phyloP scores from a whole-genome alignment of 2,329 filamentous ascomycete species.

The Zasmidium citrigriseum region DNA sequence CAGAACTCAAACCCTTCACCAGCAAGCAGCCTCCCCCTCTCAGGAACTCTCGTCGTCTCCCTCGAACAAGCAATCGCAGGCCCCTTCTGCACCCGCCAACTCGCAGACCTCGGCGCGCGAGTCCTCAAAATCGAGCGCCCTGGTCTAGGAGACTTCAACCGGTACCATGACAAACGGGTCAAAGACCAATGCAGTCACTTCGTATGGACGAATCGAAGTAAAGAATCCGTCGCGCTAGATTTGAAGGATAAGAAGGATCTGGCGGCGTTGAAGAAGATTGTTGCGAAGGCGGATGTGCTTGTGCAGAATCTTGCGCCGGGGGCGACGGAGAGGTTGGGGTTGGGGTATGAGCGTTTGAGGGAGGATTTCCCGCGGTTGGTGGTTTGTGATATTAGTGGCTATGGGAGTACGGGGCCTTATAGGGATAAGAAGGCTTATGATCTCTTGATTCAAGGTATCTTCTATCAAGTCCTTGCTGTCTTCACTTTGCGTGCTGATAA shows the following conservation, averaged over 20 bases:
- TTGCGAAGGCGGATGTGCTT: conserved; percentile 80
- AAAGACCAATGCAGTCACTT: conserved; percentile 29
- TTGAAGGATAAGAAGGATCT: conserved; percentile 83
- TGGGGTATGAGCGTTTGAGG: conserved; percentile 79
- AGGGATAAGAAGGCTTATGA: conserved; percentile 87
- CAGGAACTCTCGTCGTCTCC: conserved; percentile 28
- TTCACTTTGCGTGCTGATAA: too few relatives aligned
- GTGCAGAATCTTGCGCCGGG: conserved; percentile 96
- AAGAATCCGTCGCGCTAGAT: conserved; percentile 85
- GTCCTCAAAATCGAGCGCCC: conserved; percentile 47
- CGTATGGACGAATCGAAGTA: conserved; percentile 73
- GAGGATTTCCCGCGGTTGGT: conserved; percentile 81
- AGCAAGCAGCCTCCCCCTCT: conserved; percentile 25
- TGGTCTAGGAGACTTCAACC: conserved; percentile 31
- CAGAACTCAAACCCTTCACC: not conserved
- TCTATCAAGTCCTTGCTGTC: too few relatives aligned
- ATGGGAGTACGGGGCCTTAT: conserved; percentile 92
- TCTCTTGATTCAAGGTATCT: conserved; percentile 79
- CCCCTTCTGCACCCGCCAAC: conserved; percentile 41
- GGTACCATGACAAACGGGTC: conserved; percentile 28
- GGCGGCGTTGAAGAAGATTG: conserved; percentile 79
- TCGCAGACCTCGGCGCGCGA: conserved; percentile 47
- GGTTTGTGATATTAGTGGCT: conserved; percentile 94
- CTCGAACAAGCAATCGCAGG: conserved; percentile 33
- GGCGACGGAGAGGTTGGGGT: conserved; percentile 80